Evolutionary conservation across 352 stramenopile genomes (phyloP), one percentile per base, ranked within the genome.

Genomic region (Phytophthora agathidicida): DNA sequence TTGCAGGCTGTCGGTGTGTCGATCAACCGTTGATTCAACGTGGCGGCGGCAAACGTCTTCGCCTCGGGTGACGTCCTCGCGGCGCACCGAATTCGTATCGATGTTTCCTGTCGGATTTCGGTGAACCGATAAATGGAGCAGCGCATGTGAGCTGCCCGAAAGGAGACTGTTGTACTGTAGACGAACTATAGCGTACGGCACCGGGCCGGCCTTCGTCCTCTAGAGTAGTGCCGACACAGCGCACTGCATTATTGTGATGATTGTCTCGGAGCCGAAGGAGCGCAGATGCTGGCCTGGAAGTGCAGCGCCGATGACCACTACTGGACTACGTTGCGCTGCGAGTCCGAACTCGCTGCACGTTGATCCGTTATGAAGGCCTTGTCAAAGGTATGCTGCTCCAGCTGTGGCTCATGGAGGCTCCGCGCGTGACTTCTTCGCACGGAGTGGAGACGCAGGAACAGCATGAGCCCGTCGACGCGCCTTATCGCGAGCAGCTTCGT

Each of bases 331-430:
- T n/a, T 27, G 17, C 39, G 38, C 30, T 53, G 39, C 17, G 33
- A 38, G 39, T 17, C 28, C 13, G 54, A 31, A 30, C 42, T 38
- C 19, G 19, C 10, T 54, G 41, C 46, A 47, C 23, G n/a, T 63
- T 49, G 54, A 63, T 63, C 35, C 54, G 45, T 49, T 63, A 45
- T 63, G 36, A 63, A 36, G 33, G 33, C 28, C 43, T 38, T 35
- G 51, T 3, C 39, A 51, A 60, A 45, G 50, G 51, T 45, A 41
- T 44, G 36, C 36, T 33, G 33, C 36, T 30, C 37, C 54, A 63
- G 43, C 54, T 63, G 53, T 47, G 43, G 14, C 33, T 62, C 53
- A 62, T 49, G 22, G 36, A 17, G 54, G 14, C 38, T 63, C 54
- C 45, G 44, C 28, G 44, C 43, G 54, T 49, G 54, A 44, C 37